Evolutionary conservation across 805 yeast genomes (phyloP), one percentile per base, ranked within the genome.

Genomic region (Lachancea sp.): DNA sequence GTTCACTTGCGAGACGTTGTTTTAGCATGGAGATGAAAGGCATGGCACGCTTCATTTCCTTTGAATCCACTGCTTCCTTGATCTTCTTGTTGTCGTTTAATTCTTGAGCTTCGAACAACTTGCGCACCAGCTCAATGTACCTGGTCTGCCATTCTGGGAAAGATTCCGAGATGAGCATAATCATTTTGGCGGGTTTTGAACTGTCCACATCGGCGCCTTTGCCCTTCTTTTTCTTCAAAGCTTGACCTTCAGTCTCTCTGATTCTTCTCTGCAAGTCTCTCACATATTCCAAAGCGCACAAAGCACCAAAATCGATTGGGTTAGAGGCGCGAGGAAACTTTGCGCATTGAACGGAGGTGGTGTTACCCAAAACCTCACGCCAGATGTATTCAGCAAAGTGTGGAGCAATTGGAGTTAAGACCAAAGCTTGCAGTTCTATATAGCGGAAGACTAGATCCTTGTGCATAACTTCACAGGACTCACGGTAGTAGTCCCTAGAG

Each of bases 31-130:
- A 80, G 46, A 92, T 88, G 64, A 89, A 90, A 45, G 97, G 97
- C 97, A 92, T 92, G 45, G 96, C 97, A 54, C 94, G 82, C 75
- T 92, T 92, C 84, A 89, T 85, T 56, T 92, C 97, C 63, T 80
- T 81, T 50, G 85, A 85, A 21, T 69, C 68, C 45, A 83, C 78
- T 59, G 70, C 76, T 51, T 77, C 74, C 61, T 74, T 81, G 53
- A 83, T 69, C 43, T 67, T 68, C 55, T 72, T 73, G 67, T 73
- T 81, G 61, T 83, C 90, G 49, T 78, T 70, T 56, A 83, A 70
- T 21, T 75, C 64, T 26, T 77, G 80, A 34, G 61, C 64, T 53
- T 78, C 88, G 51, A 84, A 83, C 50, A 85, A 71, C 52, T 80
- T 79, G 54, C 89, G 76, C 22, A 88, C 90, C 39, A 92, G 66